phyloP scores from a whole-genome alignment of 495 filamentous ascomycete genomes.

The Chaetomium fimeti region DNA sequence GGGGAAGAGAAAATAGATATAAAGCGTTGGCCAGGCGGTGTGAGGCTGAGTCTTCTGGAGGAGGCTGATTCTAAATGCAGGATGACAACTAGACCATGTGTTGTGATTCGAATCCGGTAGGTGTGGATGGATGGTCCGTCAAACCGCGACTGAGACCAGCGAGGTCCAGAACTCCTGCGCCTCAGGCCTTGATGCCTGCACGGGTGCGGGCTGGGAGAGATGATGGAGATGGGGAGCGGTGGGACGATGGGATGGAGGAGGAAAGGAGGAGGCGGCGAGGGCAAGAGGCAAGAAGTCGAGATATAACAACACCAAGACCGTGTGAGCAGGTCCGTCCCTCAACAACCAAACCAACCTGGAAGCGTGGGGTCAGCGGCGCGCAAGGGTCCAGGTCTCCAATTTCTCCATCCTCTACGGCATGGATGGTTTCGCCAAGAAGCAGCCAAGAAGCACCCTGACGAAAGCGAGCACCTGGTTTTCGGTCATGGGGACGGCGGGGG shows the following conservation, averaged over 20 bases:
- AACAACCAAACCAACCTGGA: slow-evolving; percentile 4
- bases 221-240: background rate
- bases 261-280: background rate
- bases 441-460: slow-evolving; percentile 17
- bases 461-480: background rate
- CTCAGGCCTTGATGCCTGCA: slow-evolving; percentile 13
- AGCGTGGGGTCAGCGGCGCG: background rate
- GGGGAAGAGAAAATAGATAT: background rate
- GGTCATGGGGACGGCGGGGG: slow-evolving; percentile 15
- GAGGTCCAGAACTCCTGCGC: slow-evolving; percentile 1
- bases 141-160: slow-evolving; percentile 10
- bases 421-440: slow-evolving; percentile 18
- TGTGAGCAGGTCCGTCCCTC: too few relatives aligned
- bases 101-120: slow-evolving; percentile 1
- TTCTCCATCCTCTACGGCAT: slow-evolving; percentile 10
- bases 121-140: background rate
- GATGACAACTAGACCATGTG: background rate
- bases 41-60: background rate
- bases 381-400: background rate
- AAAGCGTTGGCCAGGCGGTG: background rate
- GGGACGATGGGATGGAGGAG: background rate
- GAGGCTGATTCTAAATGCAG: background rate
- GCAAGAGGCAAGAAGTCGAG: background rate
- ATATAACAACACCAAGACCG: slow-evolving; percentile 3
- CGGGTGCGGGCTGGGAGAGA: background rate